Conservation (phyloP, 1,284 basidiomycete genomes). For the Apiotrichum laibachii region DNA sequence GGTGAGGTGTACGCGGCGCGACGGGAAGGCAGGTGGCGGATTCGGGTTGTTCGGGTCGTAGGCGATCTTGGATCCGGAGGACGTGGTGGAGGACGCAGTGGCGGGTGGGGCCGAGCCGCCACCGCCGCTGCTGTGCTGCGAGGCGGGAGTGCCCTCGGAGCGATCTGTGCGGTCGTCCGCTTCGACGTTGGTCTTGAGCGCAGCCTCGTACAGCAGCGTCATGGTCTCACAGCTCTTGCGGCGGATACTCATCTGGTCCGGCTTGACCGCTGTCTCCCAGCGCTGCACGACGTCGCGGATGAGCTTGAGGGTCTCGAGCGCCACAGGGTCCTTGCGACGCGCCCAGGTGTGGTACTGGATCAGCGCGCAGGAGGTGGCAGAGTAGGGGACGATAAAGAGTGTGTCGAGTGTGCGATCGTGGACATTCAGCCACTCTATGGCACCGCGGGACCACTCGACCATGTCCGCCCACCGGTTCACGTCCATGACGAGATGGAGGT, state of each 20-base stretch:
- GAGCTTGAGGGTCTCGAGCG: conserved; percentile 70
- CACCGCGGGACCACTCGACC: conserved; percentile 67
- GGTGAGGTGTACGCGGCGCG: conserved; percentile 8
- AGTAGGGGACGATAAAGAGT: conserved; percentile 79
- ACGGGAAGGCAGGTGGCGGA: conserved; percentile 6
- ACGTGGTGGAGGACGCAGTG: conserved; percentile 25
- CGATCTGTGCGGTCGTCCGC: conserved; percentile 34
- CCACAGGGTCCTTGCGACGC: conserved; percentile 69
- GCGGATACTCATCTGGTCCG: conserved; percentile 84
- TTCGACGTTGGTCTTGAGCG: conserved; percentile 61
- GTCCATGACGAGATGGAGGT: conserved; percentile 77
- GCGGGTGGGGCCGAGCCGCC: conserved; percentile 14
- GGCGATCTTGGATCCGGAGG: background rate
- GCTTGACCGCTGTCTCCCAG: conserved; percentile 66
- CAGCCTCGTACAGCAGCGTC: conserved; percentile 83
- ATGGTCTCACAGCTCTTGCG: conserved; percentile 80
- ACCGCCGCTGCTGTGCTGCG: conserved; percentile 54
- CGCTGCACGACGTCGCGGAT: conserved; percentile 75
- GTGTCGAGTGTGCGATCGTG: conserved; percentile 81
- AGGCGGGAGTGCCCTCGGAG: conserved; percentile 54
- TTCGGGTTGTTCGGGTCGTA: conserved; percentile 2
- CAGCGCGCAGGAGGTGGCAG: conserved; percentile 82
- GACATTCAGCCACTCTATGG: conserved; percentile 83
- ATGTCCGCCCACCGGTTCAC: conserved; percentile 74
- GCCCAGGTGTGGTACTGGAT: conserved; percentile 68